Evolutionary conservation across 2,329 filamentous ascomycete genomes (phyloP), one percentile per base, ranked within the genome.

Genomic region (Aspergillus fumigatus): DNA sequence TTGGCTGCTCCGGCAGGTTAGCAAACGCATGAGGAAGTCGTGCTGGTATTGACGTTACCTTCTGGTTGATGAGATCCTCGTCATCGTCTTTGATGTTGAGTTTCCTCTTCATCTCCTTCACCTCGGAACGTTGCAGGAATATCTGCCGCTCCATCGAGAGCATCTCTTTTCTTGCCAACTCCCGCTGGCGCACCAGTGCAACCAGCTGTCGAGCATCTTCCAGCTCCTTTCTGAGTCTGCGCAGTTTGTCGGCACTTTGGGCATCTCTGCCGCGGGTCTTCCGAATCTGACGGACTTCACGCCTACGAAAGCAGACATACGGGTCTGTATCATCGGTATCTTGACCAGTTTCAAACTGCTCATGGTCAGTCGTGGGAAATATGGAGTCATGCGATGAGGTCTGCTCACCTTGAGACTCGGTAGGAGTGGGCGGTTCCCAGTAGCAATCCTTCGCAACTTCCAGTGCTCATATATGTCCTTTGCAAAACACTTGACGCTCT

Each of bases 271-370:
- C 91, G 69, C 94, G 85, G 40, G 94, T 99, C 78, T 97, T 99
- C 66, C 94, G 89, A 51, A 92, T 93, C 73, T 96, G 91, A 56
- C 94, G 88, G 49, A 96, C 90, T 75, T 99, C 94, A 62, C 94
- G 89, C 65, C 94, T 87, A 71, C 94, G 86, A 84, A 99, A 99
- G 77, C 94, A 99, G 68, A 99, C 92, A 77, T 96, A 99, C 50
- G 94, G 94, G 75, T 99, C 94, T 67, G 90, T 86, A 71, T 99
- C 94, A 73, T 99, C 94, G 59, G 88, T 95, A 63, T 97, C 93
- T 70, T 91, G 89, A 61, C 94, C 91, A 49, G 88, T 95, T 78
- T 99, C 94, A 63, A 96, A 94, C 78, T 80, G 67, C 53, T 43
- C 17, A 50, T 43, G 4, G 21, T 62, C 68, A 54, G 70, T 66